These are phyloP conservation scores for Acidomyces sp. DNA, from an alignment of 495 filamentous ascomycete species.

Conservation along the genomic window DNA sequence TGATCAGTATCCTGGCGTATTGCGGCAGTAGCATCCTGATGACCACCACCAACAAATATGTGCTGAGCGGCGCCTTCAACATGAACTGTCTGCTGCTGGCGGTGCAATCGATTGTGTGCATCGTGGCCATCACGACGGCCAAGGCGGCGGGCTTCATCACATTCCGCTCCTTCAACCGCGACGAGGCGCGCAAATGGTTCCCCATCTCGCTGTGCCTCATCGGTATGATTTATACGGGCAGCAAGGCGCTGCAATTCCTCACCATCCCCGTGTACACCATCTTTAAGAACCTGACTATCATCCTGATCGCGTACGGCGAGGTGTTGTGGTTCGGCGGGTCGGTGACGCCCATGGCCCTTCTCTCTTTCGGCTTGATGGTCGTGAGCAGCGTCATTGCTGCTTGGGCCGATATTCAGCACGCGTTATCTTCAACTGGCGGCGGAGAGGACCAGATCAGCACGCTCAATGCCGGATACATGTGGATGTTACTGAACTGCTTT, in stretches of 20 bases:
- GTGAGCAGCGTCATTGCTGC: slow-evolving; percentile 87
- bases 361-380: slow-evolving; percentile 97
- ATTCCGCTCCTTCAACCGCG: slow-evolving; percentile 78
- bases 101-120: slow-evolving; percentile 86
- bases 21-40: slow-evolving; percentile 92
- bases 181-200: slow-evolving; percentile 95
- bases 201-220: slow-evolving; percentile 93
- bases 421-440: slow-evolving; percentile 23
- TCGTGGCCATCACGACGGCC: slow-evolving; percentile 71
- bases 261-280: slow-evolving; percentile 99
- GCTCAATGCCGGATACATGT: slow-evolving; percentile 89
- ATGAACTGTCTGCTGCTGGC: slow-evolving; percentile 89
- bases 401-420: slow-evolving; percentile 94
- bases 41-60: slow-evolving; percentile 99
- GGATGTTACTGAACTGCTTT: slow-evolving; percentile 97
- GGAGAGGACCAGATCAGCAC: slow-evolving; percentile 69
- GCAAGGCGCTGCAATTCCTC: slow-evolving; percentile 91
- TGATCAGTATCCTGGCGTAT: slow-evolving; percentile 74
- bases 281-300: slow-evolving; percentile 99
- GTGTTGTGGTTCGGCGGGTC: slow-evolving; percentile 98
- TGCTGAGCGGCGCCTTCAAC: slow-evolving; percentile 86
- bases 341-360: slow-evolving; percentile 72
- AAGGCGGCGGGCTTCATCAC: slow-evolving; percentile 74
- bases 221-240: slow-evolving; percentile 97
- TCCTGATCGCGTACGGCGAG: slow-evolving; percentile 96